Evolutionary conservation across 2,329 filamentous ascomycete genomes (phyloP), one percentile per base, ranked within the genome.

Genomic region (Neurospora sp.): DNA sequence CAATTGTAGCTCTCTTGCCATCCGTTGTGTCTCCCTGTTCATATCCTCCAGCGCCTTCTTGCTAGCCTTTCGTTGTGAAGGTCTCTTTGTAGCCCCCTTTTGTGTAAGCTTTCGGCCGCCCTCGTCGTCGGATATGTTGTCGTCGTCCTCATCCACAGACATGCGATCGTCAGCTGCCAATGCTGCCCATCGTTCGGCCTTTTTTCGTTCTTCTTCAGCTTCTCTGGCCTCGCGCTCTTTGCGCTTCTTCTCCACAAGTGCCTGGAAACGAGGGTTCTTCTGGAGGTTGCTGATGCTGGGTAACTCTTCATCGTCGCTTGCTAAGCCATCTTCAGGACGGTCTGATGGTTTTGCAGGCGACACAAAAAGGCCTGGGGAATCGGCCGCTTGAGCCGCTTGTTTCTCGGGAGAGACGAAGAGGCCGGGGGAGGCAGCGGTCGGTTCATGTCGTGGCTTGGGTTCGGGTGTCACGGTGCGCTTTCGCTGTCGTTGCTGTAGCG

Each of bases 1-100:
- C 67, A 99, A 86, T 79, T 98, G 95, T 87, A 97, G 92, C 77
- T 91, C 96, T 74, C 96, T 87, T 74, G 88, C 90, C 82, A 99
- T 88, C 38, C 96, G 89, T 81, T 99, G 96, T 1, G 95, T 97
- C 80, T 99, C 96, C 70, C 93, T 88, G 75, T 91, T 91, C 91
- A 99, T 97, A 74, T 98, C 95, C 77, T 97, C 92, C 57, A 97
- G 79, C 0, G 96, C 96, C 81, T 93, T 97, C 82, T 95, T 98
- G 82, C 94, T 95, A 0, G 96, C 94, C 78, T 96, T 97, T 12
- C 96, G 88, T 10, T 87, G 86, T 5, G 93, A 90, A 4, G 90
- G 88, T 4, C 76, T 75, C 1, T 71, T 69, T 2, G 66, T 65
- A 36, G 86, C 82, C 39, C 85, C 84, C 46, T 86, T 83, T 76